Conservation (phyloP, 2,329 filamentous ascomycete genomes). For the Xylariales sp. region DNA sequence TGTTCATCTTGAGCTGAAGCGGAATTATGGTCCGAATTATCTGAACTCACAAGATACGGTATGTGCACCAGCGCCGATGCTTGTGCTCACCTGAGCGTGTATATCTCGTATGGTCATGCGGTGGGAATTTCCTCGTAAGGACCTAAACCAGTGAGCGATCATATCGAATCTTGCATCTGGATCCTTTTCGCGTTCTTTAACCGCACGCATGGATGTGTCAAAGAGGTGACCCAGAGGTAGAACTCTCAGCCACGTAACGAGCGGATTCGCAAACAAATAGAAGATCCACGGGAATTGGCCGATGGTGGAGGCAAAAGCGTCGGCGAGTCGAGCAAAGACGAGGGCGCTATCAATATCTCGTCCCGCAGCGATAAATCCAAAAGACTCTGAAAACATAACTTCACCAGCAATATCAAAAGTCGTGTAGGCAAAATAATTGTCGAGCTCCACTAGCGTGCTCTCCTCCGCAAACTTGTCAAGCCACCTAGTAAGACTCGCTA, state of each 20-base stretch:
- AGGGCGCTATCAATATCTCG: slow-evolving; percentile 26
- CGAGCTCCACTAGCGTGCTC: slow-evolving; percentile 12
- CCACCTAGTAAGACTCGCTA: slow-evolving; percentile 13
- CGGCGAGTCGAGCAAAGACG: slow-evolving; percentile 12
- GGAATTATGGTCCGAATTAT: too few species aligned
- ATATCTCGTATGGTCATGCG: slow-evolving; percentile 15
- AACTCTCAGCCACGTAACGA: slow-evolving; percentile 20
- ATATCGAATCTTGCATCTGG: slow-evolving; percentile 10
- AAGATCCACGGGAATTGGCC: slow-evolving; percentile 20
- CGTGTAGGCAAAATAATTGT: slow-evolving; percentile 18
- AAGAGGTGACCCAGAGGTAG: slow-evolving; percentile 23
- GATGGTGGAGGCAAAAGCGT: slow-evolving; percentile 15
- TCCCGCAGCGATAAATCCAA: slow-evolving; percentile 23
- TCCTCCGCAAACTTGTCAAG: slow-evolving; percentile 11
- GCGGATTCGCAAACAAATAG: slow-evolving; percentile 19
- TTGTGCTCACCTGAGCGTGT: slow-evolving; percentile 11
- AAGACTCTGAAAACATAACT: slow-evolving; percentile 22
- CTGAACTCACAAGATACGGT: slow-evolving; percentile 12
- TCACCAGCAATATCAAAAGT: slow-evolving; percentile 27
- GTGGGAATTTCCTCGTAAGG: slow-evolving; percentile 9
- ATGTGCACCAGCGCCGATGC: slow-evolving; percentile 15
- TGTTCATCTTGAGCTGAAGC: too few species aligned
- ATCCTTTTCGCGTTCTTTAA: slow-evolving; percentile 9
- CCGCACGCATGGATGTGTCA: slow-evolving; percentile 7
- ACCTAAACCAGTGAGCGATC: slow-evolving; percentile 12